Base-by-base conservation (phyloP, 805 yeast species). In the Yarrowia sp. region DNA sequence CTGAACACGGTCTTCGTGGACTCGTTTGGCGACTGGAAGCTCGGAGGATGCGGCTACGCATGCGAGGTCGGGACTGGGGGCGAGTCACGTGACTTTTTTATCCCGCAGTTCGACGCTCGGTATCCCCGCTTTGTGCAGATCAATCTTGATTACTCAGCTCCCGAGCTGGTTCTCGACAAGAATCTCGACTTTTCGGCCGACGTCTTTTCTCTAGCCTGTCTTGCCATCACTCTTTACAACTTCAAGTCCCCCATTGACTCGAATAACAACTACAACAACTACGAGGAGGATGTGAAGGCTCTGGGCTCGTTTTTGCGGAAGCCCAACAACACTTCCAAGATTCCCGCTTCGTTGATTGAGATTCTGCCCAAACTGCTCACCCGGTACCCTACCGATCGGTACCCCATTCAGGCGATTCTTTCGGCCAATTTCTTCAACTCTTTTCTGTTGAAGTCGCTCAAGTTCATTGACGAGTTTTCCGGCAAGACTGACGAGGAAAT, bases 21-120 rank as follows among this genome's bases (percentile, higher is more conserved):
- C 71, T 89, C 86, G 15, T 76, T 77, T 67, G 93, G 96, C 5
- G 98, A 95, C 78, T 95, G 99, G 98, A 95, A 94, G 76, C 76
- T 95, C 2, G 84, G 90, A 8, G 98, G 98, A 0, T 83, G 95
- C 69, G 87, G 84, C 64, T 78, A 85, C 61, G 70, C 76, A 5
- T 33, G 49, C 39, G 79, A 79, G 63, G 84, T 79, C 73, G 30
- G 30, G 7, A 84, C 79, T 76, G 84, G 80, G 74, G 90, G 80
- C 71, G 70, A 83, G 49, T 79, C 77, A 47, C 83, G 82, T 4
- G 91, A 87, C 68, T 90, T 82, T 74, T 87, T 82, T 71, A 79
- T 91, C 53, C 90, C 91, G 73, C 89, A 88, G 60, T 83, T 85
- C 70, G 92, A 92, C 71, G 87, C 92, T 7, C 79, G 95, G 60